Base-by-base conservation (phyloP, 2,329 filamentous ascomycete genomes). In the Chalaropsis thielavioides region DNA sequence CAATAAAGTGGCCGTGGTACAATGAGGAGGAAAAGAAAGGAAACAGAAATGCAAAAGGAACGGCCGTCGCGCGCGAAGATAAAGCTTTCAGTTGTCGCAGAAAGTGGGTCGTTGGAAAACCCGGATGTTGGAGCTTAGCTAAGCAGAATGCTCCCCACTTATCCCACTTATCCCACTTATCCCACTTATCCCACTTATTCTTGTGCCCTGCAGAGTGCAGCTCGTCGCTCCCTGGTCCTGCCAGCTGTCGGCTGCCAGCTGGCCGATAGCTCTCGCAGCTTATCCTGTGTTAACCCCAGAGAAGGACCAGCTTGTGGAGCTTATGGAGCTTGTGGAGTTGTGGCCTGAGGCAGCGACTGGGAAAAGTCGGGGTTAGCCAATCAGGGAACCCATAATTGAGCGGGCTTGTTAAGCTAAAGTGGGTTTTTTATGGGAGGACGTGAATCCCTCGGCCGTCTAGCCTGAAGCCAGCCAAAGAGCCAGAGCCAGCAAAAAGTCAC, bases 1-100 rank as follows among this genome's bases (percentile, higher is more conserved):
- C 84, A 86, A 87, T 86, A 87, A 84, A 83, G 72, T 83, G 82
- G 80, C 74, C 83, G 77, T 79, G 43, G 80, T 85, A 86, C 84
- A 86, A 84, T 84, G 71, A 77, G 76, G 75, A 72, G 73, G 73
- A 73, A 73, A 76, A 78, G 74, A 74, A 76, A 72, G 73, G 74
- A 73, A 71, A 70, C 71, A 69, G 19, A 62, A 65, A 63, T 35
- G 49, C 13, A 65, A 64, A 67, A 69, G 68, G 68, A 71, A 71
- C 63, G 62, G 65, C 68, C 64, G 64, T 63, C 19, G n/a, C 49
- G 65, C 62, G 64, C 65, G 54, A 58, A 58, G 68, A 68, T 68
- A 70, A 71, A 70, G 67, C 7, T 54, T 49, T 56, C 60, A 13
- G n/a, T 35, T 15, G 24, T 24, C 15, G 15, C 54, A 19, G 11